phyloP scores from a whole-genome alignment of 257 asterid species.

The Plantago ovata region DNA sequence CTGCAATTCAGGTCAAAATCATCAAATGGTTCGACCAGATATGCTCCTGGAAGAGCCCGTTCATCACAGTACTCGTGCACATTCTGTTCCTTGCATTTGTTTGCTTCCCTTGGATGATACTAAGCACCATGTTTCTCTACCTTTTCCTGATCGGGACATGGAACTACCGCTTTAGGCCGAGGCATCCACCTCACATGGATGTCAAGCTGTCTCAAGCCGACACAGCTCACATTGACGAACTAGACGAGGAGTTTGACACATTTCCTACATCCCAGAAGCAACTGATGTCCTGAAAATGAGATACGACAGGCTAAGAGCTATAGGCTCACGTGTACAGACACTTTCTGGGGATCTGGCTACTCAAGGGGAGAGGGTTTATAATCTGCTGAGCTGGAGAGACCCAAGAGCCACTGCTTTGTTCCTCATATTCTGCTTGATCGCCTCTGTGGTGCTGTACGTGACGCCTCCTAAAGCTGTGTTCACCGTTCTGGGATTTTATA shows the following conservation, averaged over 20 bases:
- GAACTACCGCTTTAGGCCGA: slow-evolving; percentile 64
- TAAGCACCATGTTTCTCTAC: slow-evolving; percentile 41
- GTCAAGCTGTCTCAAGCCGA: slow-evolving; percentile 73
- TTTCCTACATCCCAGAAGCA: slow-evolving; percentile 58
- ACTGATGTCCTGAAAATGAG: slow-evolving; percentile 52
- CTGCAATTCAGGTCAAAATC: slow-evolving; percentile 14
- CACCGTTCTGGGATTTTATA: slow-evolving; percentile 38
- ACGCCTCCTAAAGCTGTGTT: slow-evolving; percentile 44
- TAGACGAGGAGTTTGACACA: slow-evolving; percentile 81
- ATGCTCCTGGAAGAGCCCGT: slow-evolving; percentile 58
- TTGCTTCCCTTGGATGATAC: slow-evolving; percentile 54
- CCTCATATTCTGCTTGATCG: slow-evolving; percentile 54
- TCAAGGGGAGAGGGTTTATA: slow-evolving; percentile 72
- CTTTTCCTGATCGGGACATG: slow-evolving; percentile 53
- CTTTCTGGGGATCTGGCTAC: slow-evolving; percentile 75
- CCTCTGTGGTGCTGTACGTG: slow-evolving; percentile 38
- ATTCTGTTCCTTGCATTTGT: slow-evolving; percentile 42
- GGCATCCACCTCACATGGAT: slow-evolving; percentile 85
- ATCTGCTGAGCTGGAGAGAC: slow-evolving; percentile 78
- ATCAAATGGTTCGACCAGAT: slow-evolving; percentile 44
- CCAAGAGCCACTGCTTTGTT: slow-evolving; percentile 80
- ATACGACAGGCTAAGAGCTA: slow-evolving; percentile 64
- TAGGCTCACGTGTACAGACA: slow-evolving; percentile 70
- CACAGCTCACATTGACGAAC: slow-evolving; percentile 46
- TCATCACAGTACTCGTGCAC: slow-evolving; percentile 48